These are phyloP conservation scores for Papiliotrema terrestris DNA, from an alignment of 1,284 basidiomycete species.

Conservation along the genomic window DNA sequence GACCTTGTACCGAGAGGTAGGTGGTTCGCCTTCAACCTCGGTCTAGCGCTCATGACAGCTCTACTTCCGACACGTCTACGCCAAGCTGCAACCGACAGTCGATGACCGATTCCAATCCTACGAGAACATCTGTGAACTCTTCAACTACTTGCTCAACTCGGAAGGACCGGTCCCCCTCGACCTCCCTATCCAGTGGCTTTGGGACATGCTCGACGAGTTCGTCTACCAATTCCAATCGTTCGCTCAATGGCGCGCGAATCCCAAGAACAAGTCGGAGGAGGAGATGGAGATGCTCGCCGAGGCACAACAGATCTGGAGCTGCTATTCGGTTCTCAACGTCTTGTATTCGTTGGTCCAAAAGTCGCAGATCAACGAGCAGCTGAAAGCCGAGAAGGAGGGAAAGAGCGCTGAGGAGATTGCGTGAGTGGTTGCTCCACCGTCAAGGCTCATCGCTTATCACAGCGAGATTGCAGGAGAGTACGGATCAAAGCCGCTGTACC, in stretches of 20 bases:
- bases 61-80: slow-evolving; percentile 75
- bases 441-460: background rate
- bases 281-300: slow-evolving; percentile 74
- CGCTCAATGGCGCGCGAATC: slow-evolving; percentile 83
- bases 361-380: slow-evolving; percentile 89
- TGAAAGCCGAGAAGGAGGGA: slow-evolving; percentile 74
- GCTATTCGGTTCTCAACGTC: slow-evolving; percentile 95
- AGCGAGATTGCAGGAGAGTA: slow-evolving; percentile 90
- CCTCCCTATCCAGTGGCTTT: slow-evolving; percentile 95
- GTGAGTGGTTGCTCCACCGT: slow-evolving; percentile 52
- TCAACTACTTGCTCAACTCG: slow-evolving; percentile 93
- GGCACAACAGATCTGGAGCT: slow-evolving; percentile 86
- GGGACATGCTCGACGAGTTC: slow-evolving; percentile 98
- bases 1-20: slow-evolving; percentile 92
- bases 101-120: slow-evolving; percentile 98
- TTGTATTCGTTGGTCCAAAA: slow-evolving; percentile 98
- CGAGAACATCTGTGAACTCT: slow-evolving; percentile 96
- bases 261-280: slow-evolving; percentile 81
- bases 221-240: slow-evolving; percentile 99
- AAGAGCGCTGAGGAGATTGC: slow-evolving; percentile 76
- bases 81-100: slow-evolving; percentile 87
- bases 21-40: slow-evolving; percentile 35
- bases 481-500: slow-evolving; percentile 82
- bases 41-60: slow-evolving; percentile 16
- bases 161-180: slow-evolving; percentile 89